Conservation (phyloP, 1,139 yeast genomes). For the Chernovozyma aurita region DNA sequence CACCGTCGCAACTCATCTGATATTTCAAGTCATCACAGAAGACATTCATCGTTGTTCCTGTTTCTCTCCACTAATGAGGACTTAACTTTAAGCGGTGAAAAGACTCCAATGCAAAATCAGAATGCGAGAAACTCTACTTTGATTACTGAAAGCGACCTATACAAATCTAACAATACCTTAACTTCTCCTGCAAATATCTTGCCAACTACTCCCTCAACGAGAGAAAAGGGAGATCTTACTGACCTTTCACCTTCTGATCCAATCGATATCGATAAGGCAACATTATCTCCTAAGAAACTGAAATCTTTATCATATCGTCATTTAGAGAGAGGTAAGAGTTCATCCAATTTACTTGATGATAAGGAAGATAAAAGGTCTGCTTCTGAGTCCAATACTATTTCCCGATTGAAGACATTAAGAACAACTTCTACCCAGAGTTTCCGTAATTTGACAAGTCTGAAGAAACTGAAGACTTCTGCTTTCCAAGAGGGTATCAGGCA, state of each 20-base stretch:
- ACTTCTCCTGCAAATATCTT: conserved; percentile 24
- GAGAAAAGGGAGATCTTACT: background rate
- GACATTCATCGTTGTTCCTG: conserved; percentile 47
- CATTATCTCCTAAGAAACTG: conserved; percentile 36
- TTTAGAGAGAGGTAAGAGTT: conserved; percentile 4
- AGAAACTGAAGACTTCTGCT: conserved; percentile 77
- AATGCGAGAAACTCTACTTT: background rate
- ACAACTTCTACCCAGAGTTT: conserved; percentile 44
- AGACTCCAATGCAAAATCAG: conserved; percentile 3
- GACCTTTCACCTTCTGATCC: conserved; percentile 10
- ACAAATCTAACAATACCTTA: conserved; percentile 9
- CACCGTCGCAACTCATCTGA: conserved; percentile 19
- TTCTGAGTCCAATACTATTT: conserved; percentile 26
- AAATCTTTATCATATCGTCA: conserved; percentile 18
- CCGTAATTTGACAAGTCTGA: conserved; percentile 37
- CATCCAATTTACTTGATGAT: background rate
- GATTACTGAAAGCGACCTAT: background rate
- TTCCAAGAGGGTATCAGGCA: conserved; percentile 87
- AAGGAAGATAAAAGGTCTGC: conserved; percentile 29
- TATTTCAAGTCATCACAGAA: conserved; percentile 17
- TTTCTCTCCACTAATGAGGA: conserved; percentile 25
- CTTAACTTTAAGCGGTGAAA: conserved; percentile 5
- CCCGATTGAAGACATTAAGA: conserved; percentile 38
- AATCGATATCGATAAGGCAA: conserved; percentile 30
- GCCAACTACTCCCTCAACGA: conserved; percentile 8